A percentile compares a stretch with the other conserved stretches of the same genome.
Conservation (phyloP, 352 stramenopile genomes). For the Pythium utonaiense region DNA sequence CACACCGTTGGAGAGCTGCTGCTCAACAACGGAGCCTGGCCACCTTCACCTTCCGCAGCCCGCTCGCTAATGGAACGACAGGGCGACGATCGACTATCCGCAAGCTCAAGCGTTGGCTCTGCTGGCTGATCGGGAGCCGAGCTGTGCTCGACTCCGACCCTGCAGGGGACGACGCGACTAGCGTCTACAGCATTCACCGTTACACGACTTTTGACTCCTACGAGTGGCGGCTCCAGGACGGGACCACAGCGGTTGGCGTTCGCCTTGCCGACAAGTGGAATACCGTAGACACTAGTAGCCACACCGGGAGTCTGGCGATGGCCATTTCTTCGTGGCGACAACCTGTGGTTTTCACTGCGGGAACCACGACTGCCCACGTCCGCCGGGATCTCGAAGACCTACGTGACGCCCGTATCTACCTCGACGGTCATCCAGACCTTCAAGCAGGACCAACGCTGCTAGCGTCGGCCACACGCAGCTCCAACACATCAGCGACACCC, state of each 20-base stretch:
- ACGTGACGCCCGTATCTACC: neutral
- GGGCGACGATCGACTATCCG: neutral
- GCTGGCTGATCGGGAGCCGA: neutral
- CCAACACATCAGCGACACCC: neutral
- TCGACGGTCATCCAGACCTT: neutral
- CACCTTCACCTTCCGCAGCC: conserved; percentile 1
- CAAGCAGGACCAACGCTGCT: neutral
- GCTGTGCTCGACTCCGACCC: neutral
- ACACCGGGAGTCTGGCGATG: neutral
- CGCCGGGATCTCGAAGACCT: neutral
- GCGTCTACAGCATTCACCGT: neutral
- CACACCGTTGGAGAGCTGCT: neutral
- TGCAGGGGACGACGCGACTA: neutral
- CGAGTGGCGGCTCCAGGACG: neutral
- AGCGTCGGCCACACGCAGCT: neutral
- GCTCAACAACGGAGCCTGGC: neutral
- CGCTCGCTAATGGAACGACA: neutral
- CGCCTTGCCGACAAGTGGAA: neutral
- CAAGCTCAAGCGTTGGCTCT: neutral
- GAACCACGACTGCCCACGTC: neutral
- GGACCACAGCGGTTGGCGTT: neutral
- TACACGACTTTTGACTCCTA: neutral
- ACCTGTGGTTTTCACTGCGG: neutral
- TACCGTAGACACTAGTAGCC: too few species aligned
- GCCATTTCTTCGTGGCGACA: neutral